Base-by-base conservation (phyloP, 805 yeast species). In the Wickerhamiella australiensis region DNA sequence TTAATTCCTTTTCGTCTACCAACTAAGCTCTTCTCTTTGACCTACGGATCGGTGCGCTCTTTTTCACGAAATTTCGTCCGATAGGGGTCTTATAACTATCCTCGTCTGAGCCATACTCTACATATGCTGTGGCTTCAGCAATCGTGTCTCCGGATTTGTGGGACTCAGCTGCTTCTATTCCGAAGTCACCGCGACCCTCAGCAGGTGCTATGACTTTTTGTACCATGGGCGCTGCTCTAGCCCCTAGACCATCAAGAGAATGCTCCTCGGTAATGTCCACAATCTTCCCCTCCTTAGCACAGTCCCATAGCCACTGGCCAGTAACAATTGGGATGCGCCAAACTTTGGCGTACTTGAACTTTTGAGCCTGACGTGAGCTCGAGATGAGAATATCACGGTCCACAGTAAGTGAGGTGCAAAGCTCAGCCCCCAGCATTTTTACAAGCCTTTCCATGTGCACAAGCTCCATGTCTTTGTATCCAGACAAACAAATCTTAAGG, bases 391-490 rank as follows among this genome's bases (percentile, higher is more conserved):
- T 58, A 56, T 82, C 82, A 37, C 82, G 66, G 9, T 68, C 64
- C 4, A 69, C 58, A 3, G 74, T 72, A 49, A 85, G 66, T 2
- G 73, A 66, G 0, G 72, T 76, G 43, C 71, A 65, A 49, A 72
- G 70, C 37, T 68, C 67, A 47, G 80, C 76, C 22, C 81, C 79
- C 21, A 82, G 57, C 25, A 73, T 59, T 17, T 67, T 58, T 7
- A 85, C 69, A 41, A 90, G 69, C 59, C 82, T 82, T 7, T 75
- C 77, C 11, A 82, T 60, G 64, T 85, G 95, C 38, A 83, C 65
- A 15, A 78, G 65, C 62, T 85, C 94, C 23, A 83, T 78, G 0
- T 94, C 94, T 18, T 78, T 72, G 61, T 81, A 85, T 2, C 95
- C 95, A 2, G 85, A 75, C 2, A 82, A 69, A 53, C 82, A 71